These are phyloP conservation scores for Phialophora macrospora DNA, from an alignment of 2,329 filamentous ascomycete species.

Conservation along the genomic window DNA sequence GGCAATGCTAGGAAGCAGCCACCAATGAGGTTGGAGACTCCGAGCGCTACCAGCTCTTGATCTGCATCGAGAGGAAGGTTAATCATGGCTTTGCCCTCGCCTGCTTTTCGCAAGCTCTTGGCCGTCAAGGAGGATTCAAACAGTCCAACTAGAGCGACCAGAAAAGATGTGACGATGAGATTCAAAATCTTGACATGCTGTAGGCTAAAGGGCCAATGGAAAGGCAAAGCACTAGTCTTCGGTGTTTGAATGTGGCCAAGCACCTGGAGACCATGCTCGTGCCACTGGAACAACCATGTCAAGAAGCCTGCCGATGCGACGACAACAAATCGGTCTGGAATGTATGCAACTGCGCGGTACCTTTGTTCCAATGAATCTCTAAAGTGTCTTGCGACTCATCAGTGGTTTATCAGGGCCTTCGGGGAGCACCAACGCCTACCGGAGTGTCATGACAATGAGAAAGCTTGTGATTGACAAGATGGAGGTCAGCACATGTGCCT, in stretches of 20 bases:
- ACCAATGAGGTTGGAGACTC: slow-evolving; percentile 12
- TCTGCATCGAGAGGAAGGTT: background rate
- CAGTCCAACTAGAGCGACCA: slow-evolving; percentile 16
- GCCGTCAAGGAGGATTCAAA: slow-evolving; percentile 23
- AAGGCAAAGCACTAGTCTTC: slow-evolving; percentile 9
- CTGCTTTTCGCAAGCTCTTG: slow-evolving; percentile 10
- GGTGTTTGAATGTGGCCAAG: slow-evolving; percentile 17
- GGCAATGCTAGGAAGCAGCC: slow-evolving; percentile 17
- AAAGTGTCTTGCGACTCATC: slow-evolving; percentile 9
- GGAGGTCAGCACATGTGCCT: slow-evolving; percentile 12
- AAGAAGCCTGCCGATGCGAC: slow-evolving; percentile 6
- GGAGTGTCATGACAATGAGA: slow-evolving; percentile 8
- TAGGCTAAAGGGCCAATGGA: slow-evolving; percentile 18
- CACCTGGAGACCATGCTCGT: slow-evolving; percentile 15
- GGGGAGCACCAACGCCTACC: background rate
- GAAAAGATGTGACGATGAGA: slow-evolving; percentile 16
- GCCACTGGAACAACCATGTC: slow-evolving; percentile 11
- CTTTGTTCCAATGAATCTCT: slow-evolving; percentile 4
- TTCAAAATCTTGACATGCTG: slow-evolving; percentile 7
- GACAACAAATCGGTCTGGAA: slow-evolving; percentile 20
- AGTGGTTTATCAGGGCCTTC: background rate
- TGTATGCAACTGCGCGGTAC: slow-evolving; percentile 6
- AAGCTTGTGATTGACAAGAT: slow-evolving; percentile 13
- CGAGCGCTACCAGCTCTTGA: slow-evolving; percentile 19
- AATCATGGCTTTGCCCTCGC: background rate